Evolutionary conservation across 768 basidiomycete genomes (phyloP), one percentile per base, ranked within the genome.

Genomic region (Leucocoprinus sp.): DNA sequence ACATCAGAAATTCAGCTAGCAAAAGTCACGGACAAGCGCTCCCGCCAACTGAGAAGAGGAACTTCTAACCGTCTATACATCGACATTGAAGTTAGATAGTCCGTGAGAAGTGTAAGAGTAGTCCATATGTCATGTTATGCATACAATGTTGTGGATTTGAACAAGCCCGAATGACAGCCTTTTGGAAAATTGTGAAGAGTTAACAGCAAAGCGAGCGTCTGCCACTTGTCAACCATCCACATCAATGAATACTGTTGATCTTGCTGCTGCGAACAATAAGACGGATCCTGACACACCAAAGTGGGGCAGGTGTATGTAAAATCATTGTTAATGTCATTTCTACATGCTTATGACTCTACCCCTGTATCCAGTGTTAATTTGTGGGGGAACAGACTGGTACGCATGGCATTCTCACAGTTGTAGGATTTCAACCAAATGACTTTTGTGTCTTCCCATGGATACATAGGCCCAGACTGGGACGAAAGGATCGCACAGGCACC

Each of bases 331-430:
- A 50, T 52, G 52, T 49, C 27, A 21, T 42, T 43, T 31, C 26
- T 37, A 42, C 39, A 37, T 49, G 45, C 56, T 61, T 45, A 59
- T 52, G 47, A 37, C 48, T 49, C 43, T 50, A 52, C 42, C 31
- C 31, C 50, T 26, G 37, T 45, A 14, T 22, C 17, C 48, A 93
- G 90, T 90, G 31, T 63, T 90, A 53, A 81, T 93, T 53, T 85
- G 82, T 56, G 90, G 90, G 43, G 90, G 90, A 42, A 89, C 84
- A 18, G 84, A 89, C 64, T 92, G 90, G 89, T 92, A 59, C 59
- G 79, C 69, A 48, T 41, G 37, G 50, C 42, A 48, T 61, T 61
- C 61, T 63, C 60, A 64, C 58, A 58, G 55, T 53, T 42, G 37
- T 33, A 37, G 50, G 50, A 42, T 49, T 48, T 48, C 5, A 56